phyloP scores from a whole-genome alignment of 129 eudicot genomes.

The Silybum marianum region DNA sequence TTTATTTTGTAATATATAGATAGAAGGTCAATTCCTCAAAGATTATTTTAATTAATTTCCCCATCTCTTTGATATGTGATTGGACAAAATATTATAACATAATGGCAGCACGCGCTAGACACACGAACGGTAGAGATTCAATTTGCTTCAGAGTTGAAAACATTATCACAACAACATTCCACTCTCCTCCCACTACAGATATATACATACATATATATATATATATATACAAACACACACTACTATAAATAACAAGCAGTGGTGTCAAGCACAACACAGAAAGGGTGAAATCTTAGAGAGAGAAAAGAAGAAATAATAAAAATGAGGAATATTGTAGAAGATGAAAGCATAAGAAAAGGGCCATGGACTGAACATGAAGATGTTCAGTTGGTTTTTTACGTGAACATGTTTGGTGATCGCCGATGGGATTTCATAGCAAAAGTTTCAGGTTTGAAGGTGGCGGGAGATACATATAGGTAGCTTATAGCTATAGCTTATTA shows the following conservation, averaged over 20 bases:
- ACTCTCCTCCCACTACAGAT: constrained; percentile 30
- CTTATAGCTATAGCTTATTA: constrained; percentile 15
- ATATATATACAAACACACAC: neutral
- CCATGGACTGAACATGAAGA: constrained; percentile 96
- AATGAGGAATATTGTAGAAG: constrained; percentile 41
- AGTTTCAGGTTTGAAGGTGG: constrained; percentile 99
- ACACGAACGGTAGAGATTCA: constrained; percentile 27
- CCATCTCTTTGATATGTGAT: neutral
- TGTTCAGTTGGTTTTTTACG: constrained; percentile 66
- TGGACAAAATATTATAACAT: neutral
- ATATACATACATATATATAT: neutral
- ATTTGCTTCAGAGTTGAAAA: constrained; percentile 28
- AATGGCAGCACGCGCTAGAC: constrained; percentile 19
- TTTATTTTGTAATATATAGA: too few relatives aligned
- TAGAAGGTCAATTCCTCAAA: too few relatives aligned
- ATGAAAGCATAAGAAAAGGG: constrained; percentile 65
- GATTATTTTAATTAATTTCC: too few relatives aligned
- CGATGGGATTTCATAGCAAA: constrained; percentile 94
- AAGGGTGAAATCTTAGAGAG: constrained; percentile 19
- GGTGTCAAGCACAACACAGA: constrained; percentile 18
- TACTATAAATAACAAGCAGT: constrained; percentile 38
- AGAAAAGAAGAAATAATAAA: neutral
- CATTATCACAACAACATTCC: constrained; percentile 47
- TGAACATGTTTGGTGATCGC: constrained; percentile 80
- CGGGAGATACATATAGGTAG: constrained; percentile 75